phyloP scores from a whole-genome alignment of 805 yeast species.

The Lipomyces mesembrius region DNA sequence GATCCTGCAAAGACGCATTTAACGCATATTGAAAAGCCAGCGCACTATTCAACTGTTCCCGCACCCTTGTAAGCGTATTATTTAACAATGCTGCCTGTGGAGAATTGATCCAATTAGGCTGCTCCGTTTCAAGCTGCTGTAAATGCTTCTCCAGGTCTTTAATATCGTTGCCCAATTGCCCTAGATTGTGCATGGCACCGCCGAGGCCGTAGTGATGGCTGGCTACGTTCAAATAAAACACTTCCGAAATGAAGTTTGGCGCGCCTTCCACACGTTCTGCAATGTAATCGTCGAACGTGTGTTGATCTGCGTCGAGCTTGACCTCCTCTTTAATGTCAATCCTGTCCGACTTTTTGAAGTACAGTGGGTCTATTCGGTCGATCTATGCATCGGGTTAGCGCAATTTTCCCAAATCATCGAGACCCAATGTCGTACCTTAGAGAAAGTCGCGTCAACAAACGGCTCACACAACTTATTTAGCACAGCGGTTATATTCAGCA shows the following conservation, averaged over 20 bases:
- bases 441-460: conserved; percentile 67
- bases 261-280: conserved; percentile 47
- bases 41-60: conserved; percentile 48
- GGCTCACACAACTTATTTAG: conserved; percentile 79
- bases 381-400: conserved; percentile 44
- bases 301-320: conserved; percentile 73
- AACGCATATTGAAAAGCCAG: conserved; percentile 61
- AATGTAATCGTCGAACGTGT: conserved; percentile 67
- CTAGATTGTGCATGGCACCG: conserved; percentile 66
- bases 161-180: conserved; percentile 56
- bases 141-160: conserved; percentile 57
- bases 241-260: conserved; percentile 86
- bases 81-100: conserved; percentile 41
- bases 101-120: conserved; percentile 42
- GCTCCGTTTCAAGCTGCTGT: conserved; percentile 52
- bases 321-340: conserved; percentile 81
- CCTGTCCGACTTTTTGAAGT: conserved; percentile 59
- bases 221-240: conserved; percentile 78
- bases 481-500: conserved; percentile 73
- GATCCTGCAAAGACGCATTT: conserved; percentile 64
- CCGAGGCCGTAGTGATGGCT: conserved; percentile 89
- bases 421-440: conserved; percentile 37
- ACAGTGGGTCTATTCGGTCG: conserved; percentile 75
- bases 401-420: neutral
- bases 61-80: conserved; percentile 52